A percentile compares a stretch with the other conserved stretches of the same genome.
Evolutionary conservation across 768 basidiomycete genomes (phyloP).

Genomic region (Mycena rosella): DNA sequence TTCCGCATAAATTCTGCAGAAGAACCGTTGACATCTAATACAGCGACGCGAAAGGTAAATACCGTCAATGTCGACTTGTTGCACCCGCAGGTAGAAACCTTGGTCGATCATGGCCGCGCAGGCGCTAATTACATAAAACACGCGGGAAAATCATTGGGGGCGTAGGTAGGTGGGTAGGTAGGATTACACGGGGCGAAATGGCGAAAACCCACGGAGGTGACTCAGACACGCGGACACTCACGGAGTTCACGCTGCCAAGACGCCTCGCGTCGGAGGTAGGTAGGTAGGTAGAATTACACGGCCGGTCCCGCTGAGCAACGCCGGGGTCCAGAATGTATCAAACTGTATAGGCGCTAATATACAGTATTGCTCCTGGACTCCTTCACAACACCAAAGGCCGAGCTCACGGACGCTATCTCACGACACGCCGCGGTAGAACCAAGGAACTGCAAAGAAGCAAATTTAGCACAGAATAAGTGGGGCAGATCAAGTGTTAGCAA

Average conservation of each 20-base stretch:
- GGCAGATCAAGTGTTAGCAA: no score
- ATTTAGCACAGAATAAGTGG: no score
- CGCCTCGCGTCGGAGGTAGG: constrained; percentile 9
- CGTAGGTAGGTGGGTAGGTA: neutral
- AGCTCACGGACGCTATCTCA: no score
- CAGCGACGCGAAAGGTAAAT: constrained; percentile 5
- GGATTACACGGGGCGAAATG: constrained; percentile 5
- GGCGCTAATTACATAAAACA: constrained; percentile 12
- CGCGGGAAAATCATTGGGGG: constrained; percentile 7
- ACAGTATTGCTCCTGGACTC: no score
- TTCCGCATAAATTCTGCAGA: constrained; percentile 9
- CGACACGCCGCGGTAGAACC: no score
- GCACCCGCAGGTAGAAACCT: constrained; percentile 10
- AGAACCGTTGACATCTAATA: constrained; percentile 8
- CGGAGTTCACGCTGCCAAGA: constrained; percentile 4
- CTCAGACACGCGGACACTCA: constrained; percentile 13
- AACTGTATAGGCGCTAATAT: no score
- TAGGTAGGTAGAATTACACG: no score
- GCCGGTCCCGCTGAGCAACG: no score
- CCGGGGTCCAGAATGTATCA: no score
- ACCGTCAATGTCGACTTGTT: constrained; percentile 5
- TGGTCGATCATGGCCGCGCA: constrained; percentile 10
- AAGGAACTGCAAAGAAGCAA: no score
- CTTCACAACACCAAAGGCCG: no score
- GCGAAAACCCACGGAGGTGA: constrained; percentile 12